Evolutionary conservation across 768 basidiomycete genomes (phyloP).

Genomic region (Phaeotremella fagi): DNA sequence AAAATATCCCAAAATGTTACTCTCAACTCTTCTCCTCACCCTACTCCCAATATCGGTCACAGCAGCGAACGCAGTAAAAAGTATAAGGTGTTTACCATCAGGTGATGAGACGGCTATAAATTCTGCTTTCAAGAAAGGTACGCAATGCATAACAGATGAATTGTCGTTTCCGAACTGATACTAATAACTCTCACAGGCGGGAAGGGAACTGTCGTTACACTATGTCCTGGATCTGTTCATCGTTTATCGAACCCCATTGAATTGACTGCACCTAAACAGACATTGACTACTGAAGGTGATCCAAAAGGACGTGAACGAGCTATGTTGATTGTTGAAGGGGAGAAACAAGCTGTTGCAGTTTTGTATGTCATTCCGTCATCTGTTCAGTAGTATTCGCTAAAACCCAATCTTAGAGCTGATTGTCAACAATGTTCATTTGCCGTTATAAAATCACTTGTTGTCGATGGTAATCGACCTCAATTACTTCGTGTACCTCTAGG

Average conservation of each 20-base stretch:
- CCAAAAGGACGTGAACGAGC: constrained; percentile 40
- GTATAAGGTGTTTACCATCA: constrained; percentile 19
- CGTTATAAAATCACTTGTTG: constrained; percentile 37
- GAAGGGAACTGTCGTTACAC: constrained; percentile 33
- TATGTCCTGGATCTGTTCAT: constrained; percentile 47
- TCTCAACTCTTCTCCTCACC: neutral
- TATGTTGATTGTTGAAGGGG: constrained; percentile 45
- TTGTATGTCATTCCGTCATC: constrained; percentile 42
- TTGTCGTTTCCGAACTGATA: neutral
- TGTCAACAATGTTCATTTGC: constrained; percentile 38
- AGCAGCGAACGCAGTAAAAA: neutral
- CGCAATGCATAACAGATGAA: no score
- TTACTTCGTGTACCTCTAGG: constrained; percentile 43
- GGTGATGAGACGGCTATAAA: constrained; percentile 33
- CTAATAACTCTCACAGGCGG: no score
- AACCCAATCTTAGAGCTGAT: constrained; percentile 37
- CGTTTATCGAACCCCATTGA: constrained; percentile 39
- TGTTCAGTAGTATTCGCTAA: neutral
- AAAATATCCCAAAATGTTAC: neutral
- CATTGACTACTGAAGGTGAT: constrained; percentile 45
- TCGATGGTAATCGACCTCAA: constrained; percentile 48
- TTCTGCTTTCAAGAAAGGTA: constrained; percentile 23
- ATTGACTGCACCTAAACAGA: constrained; percentile 44
- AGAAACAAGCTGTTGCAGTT: constrained; percentile 44
- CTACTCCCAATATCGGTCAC: neutral